Evolutionary conservation across 2,329 filamentous ascomycete genomes (phyloP), one percentile per base, ranked within the genome.

Genomic region (Phaeosphaeriaceae sp.): DNA sequence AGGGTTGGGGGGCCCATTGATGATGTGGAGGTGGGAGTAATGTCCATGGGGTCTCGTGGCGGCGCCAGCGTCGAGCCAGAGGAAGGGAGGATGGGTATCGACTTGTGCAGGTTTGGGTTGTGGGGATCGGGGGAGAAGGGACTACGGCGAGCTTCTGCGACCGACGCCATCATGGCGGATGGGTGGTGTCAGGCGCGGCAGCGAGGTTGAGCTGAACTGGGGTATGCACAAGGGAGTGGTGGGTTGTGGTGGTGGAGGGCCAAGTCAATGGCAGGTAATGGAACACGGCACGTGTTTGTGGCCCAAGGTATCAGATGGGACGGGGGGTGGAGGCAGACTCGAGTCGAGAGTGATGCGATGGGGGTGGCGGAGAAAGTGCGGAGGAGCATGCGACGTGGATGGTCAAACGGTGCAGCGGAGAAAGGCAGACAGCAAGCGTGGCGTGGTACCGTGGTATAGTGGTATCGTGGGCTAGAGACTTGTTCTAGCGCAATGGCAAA

Each of bases 31-130:
- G 59, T 48, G 35, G 80, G 78, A 48, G 80, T 80, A 43, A 81
- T 74, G 49, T 84, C 81, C 81, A 84, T 85, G 46, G 79, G 76
- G 56, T 83, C 81, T 48, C 75, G 76, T 26, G 76, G 73, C 52
- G 75, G 70, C 40, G 74, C 73, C 38, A 76, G 61, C 39, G 77
- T 74, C 38, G 76, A 69, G 43, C 70, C 65, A 29, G 78, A 76
- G 15, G 79, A 79, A 15, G 78, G 75, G 42, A 81, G 75, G 50
- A 83, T 77, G 41, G 81, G 78, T 38, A 83, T 78, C 38, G 78
- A 78, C 65, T 79, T 78, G 65, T 79, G 76, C 56, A 78, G 76
- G 48, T 74, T 70, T 39, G 69, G 64, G 70, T 71, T 61, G 70
- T 74, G 70, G 3, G 63, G 54, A 45, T 74, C 71, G 64, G 70